Evolutionary conservation across 177 flowering plant genomes (phyloP).

Genomic region (Telopea speciosissima): DNA sequence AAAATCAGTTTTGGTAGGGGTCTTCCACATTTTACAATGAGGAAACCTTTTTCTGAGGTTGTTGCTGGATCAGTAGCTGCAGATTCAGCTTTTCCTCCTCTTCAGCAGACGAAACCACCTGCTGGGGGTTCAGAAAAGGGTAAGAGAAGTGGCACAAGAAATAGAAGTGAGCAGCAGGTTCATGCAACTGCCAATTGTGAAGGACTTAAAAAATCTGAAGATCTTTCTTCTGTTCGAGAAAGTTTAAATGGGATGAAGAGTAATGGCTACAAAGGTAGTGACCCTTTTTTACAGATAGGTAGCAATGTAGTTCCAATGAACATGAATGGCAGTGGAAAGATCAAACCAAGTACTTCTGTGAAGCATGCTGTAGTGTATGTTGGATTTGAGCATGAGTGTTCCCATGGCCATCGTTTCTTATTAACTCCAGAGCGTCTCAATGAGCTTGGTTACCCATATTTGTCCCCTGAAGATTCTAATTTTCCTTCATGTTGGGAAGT

Average conservation of each 20-base stretch:
- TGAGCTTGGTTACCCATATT: constrained; percentile 45
- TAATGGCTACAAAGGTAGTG: constrained; percentile 20
- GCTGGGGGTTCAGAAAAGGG: constrained; percentile 29
- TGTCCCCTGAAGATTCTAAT: constrained; percentile 38
- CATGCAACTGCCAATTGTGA: constrained; percentile 18
- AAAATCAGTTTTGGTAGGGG: constrained; percentile 53
- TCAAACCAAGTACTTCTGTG: constrained; percentile 24
- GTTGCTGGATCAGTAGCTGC: constrained; percentile 72
- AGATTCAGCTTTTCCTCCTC: constrained; percentile 77
- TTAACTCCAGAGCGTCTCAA: constrained; percentile 57
- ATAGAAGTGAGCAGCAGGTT: constrained; percentile 26
- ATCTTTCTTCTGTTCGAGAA: constrained; percentile 25
- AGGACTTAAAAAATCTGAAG: constrained; percentile 29
- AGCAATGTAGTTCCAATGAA: constrained; percentile 54
- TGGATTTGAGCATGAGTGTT: constrained; percentile 95
- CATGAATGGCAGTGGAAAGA: constrained; percentile 29
- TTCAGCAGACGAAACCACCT: constrained; percentile 50
- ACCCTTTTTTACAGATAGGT: constrained; percentile 54
- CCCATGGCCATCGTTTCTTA: constrained; percentile 88
- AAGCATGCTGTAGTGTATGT: constrained; percentile 50
- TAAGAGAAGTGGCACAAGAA: constrained; percentile 34
- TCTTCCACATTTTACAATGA: constrained; percentile 59
- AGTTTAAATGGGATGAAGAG: constrained; percentile 12
- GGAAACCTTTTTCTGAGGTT: constrained; percentile 86
- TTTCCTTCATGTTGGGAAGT: constrained; percentile 20